These are phyloP conservation scores for Botryotinia convoluta DNA, from an alignment of 2,329 filamentous ascomycete genomes.

Conservation along the genomic window DNA sequence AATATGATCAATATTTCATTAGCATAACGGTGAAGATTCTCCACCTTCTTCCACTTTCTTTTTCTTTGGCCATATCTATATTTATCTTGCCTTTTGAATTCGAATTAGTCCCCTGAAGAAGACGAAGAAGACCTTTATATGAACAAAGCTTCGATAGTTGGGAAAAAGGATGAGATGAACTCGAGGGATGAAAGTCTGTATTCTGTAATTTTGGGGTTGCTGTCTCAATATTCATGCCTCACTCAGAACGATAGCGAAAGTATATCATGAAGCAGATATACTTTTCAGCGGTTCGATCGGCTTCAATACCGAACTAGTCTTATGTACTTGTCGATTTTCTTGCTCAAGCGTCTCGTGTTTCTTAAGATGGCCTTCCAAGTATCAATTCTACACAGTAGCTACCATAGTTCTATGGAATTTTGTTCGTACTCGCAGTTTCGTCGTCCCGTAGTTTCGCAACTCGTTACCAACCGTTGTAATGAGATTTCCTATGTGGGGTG, in stretches of 20 bases:
- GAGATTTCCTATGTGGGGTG: neutral
- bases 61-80: constrained; percentile 11
- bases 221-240: neutral
- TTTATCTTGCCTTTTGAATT: constrained; percentile 1
- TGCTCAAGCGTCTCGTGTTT: neutral
- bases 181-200: neutral
- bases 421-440: neutral
- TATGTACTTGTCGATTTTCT: neutral
- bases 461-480: constrained; percentile 5
- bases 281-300: neutral
- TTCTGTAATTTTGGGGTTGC: neutral
- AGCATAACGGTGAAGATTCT: constrained; percentile 10
- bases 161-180: constrained; percentile 18
- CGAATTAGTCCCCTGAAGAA: neutral
- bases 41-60: constrained; percentile 8
- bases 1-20: neutral
- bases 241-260: neutral
- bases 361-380: neutral
- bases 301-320: neutral
- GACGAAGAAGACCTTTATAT: neutral
- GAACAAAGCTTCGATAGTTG: constrained; percentile 18
- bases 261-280: constrained; percentile 5
- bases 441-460: neutral
- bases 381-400: neutral
- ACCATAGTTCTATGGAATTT: neutral